Conservation (phyloP, 2,329 filamentous ascomycete genomes). For the Graphilbum sp. region DNA sequence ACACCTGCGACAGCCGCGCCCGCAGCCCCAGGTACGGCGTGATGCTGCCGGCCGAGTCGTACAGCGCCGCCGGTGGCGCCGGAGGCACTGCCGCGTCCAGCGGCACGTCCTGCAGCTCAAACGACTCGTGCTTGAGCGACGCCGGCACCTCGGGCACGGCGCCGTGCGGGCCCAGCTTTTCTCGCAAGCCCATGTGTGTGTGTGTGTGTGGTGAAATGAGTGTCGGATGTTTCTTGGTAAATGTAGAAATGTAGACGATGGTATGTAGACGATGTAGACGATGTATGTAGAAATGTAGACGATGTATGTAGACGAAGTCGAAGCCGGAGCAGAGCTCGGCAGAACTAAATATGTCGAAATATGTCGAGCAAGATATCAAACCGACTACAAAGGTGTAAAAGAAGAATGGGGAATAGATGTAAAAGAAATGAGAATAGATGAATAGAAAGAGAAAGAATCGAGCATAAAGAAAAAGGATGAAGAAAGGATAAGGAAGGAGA, state of each 20-base stretch:
- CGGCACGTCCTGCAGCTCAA: conserved; percentile 20
- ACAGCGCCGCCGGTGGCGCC: conserved; percentile 13
- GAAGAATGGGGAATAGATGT: no score
- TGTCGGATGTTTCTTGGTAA: no score
- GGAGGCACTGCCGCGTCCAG: conserved; percentile 19
- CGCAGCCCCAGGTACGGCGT: conserved; percentile 87
- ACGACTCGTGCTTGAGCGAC: conserved; percentile 15
- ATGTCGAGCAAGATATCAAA: no score
- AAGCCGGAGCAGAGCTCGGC: no score
- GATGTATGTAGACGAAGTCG: no score
- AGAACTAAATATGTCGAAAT: no score
- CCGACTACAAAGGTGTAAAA: no score
- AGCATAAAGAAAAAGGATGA: neutral
- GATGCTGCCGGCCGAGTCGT: conserved; percentile 48
- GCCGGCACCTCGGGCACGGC: conserved; percentile 17
- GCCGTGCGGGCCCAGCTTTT: conserved; percentile 5
- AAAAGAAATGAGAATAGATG: no score
- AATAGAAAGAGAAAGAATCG: neutral
- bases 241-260: no score
- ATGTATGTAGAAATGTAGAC: no score
- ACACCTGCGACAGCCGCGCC: conserved; percentile 82
- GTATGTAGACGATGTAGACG: no score
- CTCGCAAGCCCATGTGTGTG: neutral
- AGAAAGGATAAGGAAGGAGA: neutral
- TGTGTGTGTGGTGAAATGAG: no score